Evolutionary conservation across 805 yeast genomes (phyloP).

Genomic region (Zygotorulaspora chibaensis): DNA sequence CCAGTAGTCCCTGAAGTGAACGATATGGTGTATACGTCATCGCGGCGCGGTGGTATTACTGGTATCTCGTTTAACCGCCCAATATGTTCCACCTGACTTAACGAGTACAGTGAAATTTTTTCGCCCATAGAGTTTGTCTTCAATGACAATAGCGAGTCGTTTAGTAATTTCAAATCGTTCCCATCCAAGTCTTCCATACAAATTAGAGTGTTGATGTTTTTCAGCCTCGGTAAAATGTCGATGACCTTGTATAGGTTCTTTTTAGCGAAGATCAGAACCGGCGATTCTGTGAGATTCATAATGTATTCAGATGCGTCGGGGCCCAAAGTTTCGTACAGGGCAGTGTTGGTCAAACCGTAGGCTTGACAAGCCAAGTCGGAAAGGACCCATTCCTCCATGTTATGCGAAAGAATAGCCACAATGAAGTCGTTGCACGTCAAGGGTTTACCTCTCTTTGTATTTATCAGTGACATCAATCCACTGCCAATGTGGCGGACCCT

Average conservation of each 20-base stretch:
- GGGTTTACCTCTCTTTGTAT: slow-evolving; percentile 32
- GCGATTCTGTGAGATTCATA: slow-evolving; percentile 55
- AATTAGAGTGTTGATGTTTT: slow-evolving; percentile 46
- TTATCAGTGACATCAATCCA: slow-evolving; percentile 47
- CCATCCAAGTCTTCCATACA: slow-evolving; percentile 48
- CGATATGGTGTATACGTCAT: slow-evolving; percentile 55
- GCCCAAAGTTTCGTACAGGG: slow-evolving; percentile 55
- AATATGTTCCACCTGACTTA: slow-evolving; percentile 40
- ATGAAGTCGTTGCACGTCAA: slow-evolving; percentile 41
- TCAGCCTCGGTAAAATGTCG: slow-evolving; percentile 40
- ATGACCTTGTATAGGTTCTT: slow-evolving; percentile 48
- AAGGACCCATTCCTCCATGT: slow-evolving; percentile 64
- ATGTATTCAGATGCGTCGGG: slow-evolving; percentile 61
- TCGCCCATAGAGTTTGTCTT: slow-evolving; percentile 31
- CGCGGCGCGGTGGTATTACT: slow-evolving; percentile 46
- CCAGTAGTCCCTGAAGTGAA: slow-evolving; percentile 79
- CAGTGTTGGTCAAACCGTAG: slow-evolving; percentile 51
- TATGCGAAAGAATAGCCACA: slow-evolving; percentile 52
- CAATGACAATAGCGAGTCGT: slow-evolving; percentile 28
- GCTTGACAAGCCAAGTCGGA: slow-evolving; percentile 65
- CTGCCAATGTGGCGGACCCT: slow-evolving; percentile 50
- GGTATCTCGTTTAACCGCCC: slow-evolving; percentile 43
- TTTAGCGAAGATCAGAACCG: slow-evolving; percentile 53
- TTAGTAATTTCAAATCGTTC: slow-evolving; percentile 33
- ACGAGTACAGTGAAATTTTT: slow-evolving; percentile 39